phyloP scores from a whole-genome alignment of 2,329 filamentous ascomycete genomes.

The Alternaria panax region DNA sequence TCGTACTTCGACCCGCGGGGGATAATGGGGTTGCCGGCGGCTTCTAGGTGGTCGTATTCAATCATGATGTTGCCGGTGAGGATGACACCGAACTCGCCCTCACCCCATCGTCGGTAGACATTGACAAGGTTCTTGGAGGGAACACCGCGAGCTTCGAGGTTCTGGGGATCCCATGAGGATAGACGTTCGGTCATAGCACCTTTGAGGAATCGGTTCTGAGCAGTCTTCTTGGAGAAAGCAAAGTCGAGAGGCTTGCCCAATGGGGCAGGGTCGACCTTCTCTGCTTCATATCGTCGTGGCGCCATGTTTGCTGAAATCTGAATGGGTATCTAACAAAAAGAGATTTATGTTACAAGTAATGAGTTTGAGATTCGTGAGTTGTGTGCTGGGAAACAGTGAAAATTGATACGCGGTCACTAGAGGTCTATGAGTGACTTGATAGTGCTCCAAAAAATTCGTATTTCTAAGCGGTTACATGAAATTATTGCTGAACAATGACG shows the following conservation, averaged over 20 bases:
- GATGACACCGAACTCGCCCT: conserved; percentile 55
- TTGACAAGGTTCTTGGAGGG: conserved; percentile 65
- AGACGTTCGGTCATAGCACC: conserved; percentile 71
- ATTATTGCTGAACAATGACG: background rate
- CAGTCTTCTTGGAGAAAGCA: conserved; percentile 60
- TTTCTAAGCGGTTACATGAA: conserved; percentile 14
- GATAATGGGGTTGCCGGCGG: conserved; percentile 66
- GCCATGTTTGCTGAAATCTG: conserved; percentile 38
- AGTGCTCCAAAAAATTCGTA: background rate
- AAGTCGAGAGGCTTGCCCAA: conserved; percentile 56
- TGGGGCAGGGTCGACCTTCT: conserved; percentile 50
- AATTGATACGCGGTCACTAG: background rate
- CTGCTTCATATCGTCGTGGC: conserved; percentile 51
- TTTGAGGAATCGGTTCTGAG: conserved; percentile 72
- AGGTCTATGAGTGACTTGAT: background rate
- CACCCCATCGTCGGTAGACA: conserved; percentile 62
- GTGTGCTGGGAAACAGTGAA: background rate
- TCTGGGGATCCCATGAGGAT: conserved; percentile 65
- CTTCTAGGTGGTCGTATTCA: conserved; percentile 67
- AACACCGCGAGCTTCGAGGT: conserved; percentile 61
- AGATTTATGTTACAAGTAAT: background rate
- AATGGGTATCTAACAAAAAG: conserved; percentile 8
- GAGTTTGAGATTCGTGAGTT: background rate
- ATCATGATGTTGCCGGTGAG: conserved; percentile 71
- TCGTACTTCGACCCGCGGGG: conserved; percentile 59